These are phyloP conservation scores for Coemansia sp. DNA, from an alignment of 192 early-diverging fungal species.

Conservation along the genomic window DNA sequence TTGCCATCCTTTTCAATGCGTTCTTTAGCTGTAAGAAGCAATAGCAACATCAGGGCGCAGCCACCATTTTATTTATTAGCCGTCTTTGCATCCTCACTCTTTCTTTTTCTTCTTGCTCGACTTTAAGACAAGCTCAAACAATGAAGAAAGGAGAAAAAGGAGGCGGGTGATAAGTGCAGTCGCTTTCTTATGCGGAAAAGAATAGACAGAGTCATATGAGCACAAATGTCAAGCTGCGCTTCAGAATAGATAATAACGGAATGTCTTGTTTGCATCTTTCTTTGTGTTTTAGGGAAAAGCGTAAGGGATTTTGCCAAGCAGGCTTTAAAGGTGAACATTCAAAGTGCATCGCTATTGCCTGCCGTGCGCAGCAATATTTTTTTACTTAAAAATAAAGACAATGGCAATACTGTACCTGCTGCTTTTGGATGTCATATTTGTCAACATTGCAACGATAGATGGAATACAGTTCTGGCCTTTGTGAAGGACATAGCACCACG, in stretches of 20 bases:
- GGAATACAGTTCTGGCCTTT: constrained; percentile 75
- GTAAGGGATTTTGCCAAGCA: too few species aligned
- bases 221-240: background rate
- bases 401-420: constrained; percentile 29
- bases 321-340: too few species aligned
- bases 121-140: background rate
- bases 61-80: background rate
- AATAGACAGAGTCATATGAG: constrained; percentile 3
- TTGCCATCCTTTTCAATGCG: background rate
- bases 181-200: background rate
- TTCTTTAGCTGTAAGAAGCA: constrained; percentile 4
- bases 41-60: background rate
- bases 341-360: too few species aligned
- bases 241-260: background rate
- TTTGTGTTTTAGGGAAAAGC: too few species aligned
- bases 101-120: background rate
- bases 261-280: too few species aligned
- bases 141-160: background rate
- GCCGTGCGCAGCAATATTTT: background rate
- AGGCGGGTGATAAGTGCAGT: background rate
- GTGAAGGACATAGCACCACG: constrained; percentile 75
- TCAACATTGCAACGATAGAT: constrained; percentile 58
- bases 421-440: constrained; percentile 58
- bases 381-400: background rate
- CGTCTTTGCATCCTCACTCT: background rate